Conservation (phyloP, 208 protist species). For the Acanthamoeba healyi region DNA sequence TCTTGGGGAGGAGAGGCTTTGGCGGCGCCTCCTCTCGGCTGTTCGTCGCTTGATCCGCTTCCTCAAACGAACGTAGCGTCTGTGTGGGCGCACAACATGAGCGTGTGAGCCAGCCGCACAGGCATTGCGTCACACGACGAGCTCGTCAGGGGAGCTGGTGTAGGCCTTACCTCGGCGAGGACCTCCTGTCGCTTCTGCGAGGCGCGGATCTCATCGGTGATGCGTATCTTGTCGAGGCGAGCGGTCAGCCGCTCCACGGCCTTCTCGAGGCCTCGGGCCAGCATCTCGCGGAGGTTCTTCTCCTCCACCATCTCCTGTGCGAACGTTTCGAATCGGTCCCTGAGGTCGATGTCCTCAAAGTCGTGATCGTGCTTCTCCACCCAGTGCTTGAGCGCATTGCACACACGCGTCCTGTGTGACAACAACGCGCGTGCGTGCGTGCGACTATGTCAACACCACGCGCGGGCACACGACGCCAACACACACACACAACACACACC, state of each 20-base stretch:
- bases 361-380: conserved; percentile 69
- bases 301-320: conserved; percentile 33
- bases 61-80: background rate
- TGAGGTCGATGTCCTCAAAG: conserved; percentile 34
- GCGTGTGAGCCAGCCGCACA: background rate
- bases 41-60: background rate
- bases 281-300: conserved; percentile 38
- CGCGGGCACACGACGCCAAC: background rate
- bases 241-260: conserved; percentile 1
- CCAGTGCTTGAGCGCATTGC: conserved; percentile 66
- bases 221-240: background rate
- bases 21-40: background rate
- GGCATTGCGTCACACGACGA: background rate
- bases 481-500: background rate
- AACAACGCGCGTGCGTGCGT: too few relatives aligned
- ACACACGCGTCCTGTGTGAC: background rate
- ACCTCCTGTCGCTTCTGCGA: conserved; percentile 22
- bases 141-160: background rate
- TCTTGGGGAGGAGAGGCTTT: conserved; percentile 49
- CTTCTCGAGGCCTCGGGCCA: conserved; percentile 17
- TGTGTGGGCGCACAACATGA: too few relatives aligned
- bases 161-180: conserved; percentile 46
- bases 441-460: background rate
- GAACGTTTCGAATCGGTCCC: background rate
- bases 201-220: conserved; percentile 27